A percentile compares a stretch with the other conserved stretches of the same genome.
phyloP scores from a whole-genome alignment of 2,329 filamentous ascomycete genomes.

The Dothistroma septosporum region DNA sequence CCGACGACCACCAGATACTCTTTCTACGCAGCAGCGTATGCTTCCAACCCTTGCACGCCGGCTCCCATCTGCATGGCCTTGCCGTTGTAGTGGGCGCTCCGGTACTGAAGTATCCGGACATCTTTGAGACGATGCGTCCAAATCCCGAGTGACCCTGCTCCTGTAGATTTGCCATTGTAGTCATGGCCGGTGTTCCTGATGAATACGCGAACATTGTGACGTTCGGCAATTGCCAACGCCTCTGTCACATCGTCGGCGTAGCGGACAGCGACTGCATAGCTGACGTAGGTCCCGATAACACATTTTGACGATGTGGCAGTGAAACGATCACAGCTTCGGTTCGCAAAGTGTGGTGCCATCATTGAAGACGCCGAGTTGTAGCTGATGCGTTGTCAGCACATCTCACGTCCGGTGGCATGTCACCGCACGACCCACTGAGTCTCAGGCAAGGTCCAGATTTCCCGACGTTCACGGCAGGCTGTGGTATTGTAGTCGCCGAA shows the following conservation, averaged over 20 bases:
- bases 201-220: slow-evolving; percentile 51
- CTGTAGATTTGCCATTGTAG: slow-evolving; percentile 56
- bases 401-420: not conserved
- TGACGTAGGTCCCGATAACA: slow-evolving; percentile 43
- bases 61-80: slow-evolving; percentile 52
- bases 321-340: slow-evolving; percentile 44
- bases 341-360: slow-evolving; percentile 39
- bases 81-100: slow-evolving; percentile 42
- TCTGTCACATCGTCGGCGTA: slow-evolving; percentile 3
- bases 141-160: slow-evolving; percentile 55
- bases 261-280: slow-evolving; percentile 29
- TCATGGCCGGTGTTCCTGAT: slow-evolving; percentile 42
- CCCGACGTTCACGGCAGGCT: slow-evolving; percentile 41
- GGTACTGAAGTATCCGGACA: slow-evolving; percentile 44
- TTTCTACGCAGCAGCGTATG: slow-evolving; percentile 45
- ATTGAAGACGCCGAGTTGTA: slow-evolving; percentile 36
- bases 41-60: slow-evolving; percentile 50
- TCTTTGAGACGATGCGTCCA: slow-evolving; percentile 56
- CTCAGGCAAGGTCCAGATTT: slow-evolving; percentile 44
- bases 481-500: slow-evolving; percentile 42
- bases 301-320: slow-evolving; percentile 35
- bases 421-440: slow-evolving; percentile 38
- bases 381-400: slow-evolving; percentile 6
- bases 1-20: slow-evolving; percentile 51
- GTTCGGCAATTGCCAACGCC: slow-evolving; percentile 7